Percentiles rank a stretch among this genome's conserved stretches.
Conservation (phyloP, 306 rosid genomes). For the Dalbergia cultrata region DNA sequence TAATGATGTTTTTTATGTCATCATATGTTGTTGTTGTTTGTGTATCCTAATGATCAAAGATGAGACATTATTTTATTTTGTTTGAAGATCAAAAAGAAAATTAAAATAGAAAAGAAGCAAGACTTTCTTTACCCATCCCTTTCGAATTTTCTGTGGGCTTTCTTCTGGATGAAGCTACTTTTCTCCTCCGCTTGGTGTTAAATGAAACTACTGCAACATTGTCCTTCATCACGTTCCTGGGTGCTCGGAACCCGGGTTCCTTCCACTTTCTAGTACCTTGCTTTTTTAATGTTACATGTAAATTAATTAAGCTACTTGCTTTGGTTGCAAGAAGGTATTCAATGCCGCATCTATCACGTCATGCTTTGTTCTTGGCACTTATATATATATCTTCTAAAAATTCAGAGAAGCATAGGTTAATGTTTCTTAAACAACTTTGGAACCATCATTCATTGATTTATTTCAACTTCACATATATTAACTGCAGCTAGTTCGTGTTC, state of each 20-base stretch:
- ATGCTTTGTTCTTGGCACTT: conserved; percentile 18
- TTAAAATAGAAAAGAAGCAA: too few species aligned
- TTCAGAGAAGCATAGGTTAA: neutral
- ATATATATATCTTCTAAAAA: neutral
- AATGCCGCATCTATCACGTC: neutral
- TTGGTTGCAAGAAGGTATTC: neutral
- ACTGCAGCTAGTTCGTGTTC: neutral
- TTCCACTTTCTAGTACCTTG: neutral
- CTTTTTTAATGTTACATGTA: neutral
- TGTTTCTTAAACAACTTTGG: neutral
- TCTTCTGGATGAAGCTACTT: too few species aligned
- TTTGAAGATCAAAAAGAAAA: too few species aligned
- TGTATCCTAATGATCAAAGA: conserved; percentile 6
- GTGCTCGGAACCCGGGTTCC: conserved; percentile 38
- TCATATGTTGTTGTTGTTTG: neutral
- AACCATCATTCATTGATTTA: neutral
- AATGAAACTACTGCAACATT: neutral
- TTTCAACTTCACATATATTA: neutral
- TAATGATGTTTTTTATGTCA: neutral
- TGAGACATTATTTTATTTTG: neutral
- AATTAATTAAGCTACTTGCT: neutral
- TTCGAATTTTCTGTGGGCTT: conserved; percentile 32
- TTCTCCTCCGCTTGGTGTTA: neutral
- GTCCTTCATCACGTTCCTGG: conserved; percentile 10
- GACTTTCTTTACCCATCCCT: neutral